These are phyloP conservation scores for Talaromyces adpressus DNA, from an alignment of 495 filamentous ascomycete species.

Conservation along the genomic window DNA sequence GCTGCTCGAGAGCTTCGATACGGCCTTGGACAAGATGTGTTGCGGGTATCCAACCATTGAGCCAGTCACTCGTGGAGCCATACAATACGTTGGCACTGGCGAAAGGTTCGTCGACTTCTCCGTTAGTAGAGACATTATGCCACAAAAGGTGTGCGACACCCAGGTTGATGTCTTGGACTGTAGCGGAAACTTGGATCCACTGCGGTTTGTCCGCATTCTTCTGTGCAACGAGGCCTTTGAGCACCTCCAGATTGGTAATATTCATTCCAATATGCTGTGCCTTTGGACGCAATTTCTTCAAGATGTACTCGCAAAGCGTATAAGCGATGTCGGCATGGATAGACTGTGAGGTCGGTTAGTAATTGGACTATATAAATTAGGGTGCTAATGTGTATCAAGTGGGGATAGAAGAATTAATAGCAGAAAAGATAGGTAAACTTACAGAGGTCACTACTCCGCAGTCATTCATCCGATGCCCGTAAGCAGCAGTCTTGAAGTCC, in stretches of 20 bases:
- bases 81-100: slow-evolving; percentile 17
- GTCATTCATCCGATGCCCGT: slow-evolving; percentile 33
- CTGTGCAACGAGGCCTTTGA: slow-evolving; percentile 18
- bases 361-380: background rate
- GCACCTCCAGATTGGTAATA: slow-evolving; percentile 18
- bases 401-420: background rate
- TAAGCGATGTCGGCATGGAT: slow-evolving; percentile 25
- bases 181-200: slow-evolving; percentile 22
- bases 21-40: slow-evolving; percentile 24
- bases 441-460: slow-evolving; percentile 32
- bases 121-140: slow-evolving; percentile 18
- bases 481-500: slow-evolving; percentile 20
- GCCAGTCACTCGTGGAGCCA: slow-evolving; percentile 15
- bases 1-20: slow-evolving; percentile 17
- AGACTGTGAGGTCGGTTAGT: slow-evolving; percentile 14
- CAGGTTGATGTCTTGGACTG: slow-evolving; percentile 16
- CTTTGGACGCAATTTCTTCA: slow-evolving; percentile 12
- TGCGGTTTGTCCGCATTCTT: slow-evolving; percentile 21
- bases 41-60: slow-evolving; percentile 16
- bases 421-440: slow-evolving; percentile 3
- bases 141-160: slow-evolving; percentile 20
- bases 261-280: slow-evolving; percentile 16
- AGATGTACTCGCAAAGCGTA: slow-evolving; percentile 21
- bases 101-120: slow-evolving; percentile 17
- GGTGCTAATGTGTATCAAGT: slow-evolving; percentile 2